Evolutionary conservation across 2,329 filamentous ascomycete species (phyloP).

Genomic region (Leptographium wingfieldii): DNA sequence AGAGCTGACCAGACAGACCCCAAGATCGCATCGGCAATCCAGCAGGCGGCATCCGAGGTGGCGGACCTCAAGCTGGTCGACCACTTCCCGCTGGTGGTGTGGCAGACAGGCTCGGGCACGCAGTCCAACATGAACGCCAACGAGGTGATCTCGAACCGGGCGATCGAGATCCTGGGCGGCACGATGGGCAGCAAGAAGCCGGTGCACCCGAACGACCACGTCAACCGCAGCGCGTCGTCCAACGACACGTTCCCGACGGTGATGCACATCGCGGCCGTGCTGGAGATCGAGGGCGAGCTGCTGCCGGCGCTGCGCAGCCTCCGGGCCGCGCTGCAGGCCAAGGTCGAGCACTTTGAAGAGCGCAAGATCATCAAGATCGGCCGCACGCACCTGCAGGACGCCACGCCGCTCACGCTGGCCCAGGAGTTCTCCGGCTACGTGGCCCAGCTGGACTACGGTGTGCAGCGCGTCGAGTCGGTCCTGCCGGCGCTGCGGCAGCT

Average conservation of each 20-base stretch:
- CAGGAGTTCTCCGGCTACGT: slow-evolving; percentile 98
- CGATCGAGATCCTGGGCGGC: slow-evolving; percentile 93
- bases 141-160: slow-evolving; percentile 98
- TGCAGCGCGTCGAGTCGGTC: slow-evolving; percentile 71
- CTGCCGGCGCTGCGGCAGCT: slow-evolving; percentile 77
- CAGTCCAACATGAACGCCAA: slow-evolving; percentile 99
- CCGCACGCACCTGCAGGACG: slow-evolving; percentile 92
- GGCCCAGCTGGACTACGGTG: slow-evolving; percentile 81
- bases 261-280: slow-evolving; percentile 97
- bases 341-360: slow-evolving; percentile 74
- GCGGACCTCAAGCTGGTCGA: slow-evolving; percentile 86
- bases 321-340: slow-evolving; percentile 71
- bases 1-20: slow-evolving; percentile 39
- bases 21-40: slow-evolving; percentile 81
- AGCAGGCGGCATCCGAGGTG: slow-evolving; percentile 88
- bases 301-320: slow-evolving; percentile 74
- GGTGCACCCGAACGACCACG: slow-evolving; percentile 98
- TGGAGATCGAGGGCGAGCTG: slow-evolving; percentile 79
- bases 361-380: slow-evolving; percentile 97
- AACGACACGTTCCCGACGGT: slow-evolving; percentile 99
- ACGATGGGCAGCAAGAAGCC: slow-evolving; percentile 94
- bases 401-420: slow-evolving; percentile 85
- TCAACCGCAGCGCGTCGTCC: slow-evolving; percentile 97
- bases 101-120: slow-evolving; percentile 97
- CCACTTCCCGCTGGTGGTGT: slow-evolving; percentile 97